Conservation (phyloP, 2,329 filamentous ascomycete genomes). For the Penicillium sp. region DNA sequence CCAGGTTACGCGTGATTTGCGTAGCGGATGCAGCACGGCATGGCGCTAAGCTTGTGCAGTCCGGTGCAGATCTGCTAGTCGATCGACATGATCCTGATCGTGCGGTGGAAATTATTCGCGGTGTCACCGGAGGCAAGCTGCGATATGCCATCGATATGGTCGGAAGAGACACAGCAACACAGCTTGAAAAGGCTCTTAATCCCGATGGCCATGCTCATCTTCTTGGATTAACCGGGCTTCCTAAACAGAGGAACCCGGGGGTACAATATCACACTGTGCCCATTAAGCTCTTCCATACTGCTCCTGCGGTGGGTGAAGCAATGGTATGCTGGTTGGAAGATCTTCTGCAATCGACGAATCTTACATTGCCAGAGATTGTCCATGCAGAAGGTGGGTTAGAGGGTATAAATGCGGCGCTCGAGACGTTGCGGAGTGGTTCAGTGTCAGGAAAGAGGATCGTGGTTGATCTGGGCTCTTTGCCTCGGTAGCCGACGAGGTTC, state of each 20-base stretch:
- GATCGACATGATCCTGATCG: conserved; percentile 58
- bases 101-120: conserved; percentile 57
- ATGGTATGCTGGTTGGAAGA: conserved; percentile 60
- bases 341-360: conserved; percentile 47
- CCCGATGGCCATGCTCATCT: conserved; percentile 45
- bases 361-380: conserved; percentile 58
- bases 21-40: conserved; percentile 61
- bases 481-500: neutral
- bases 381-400: conserved; percentile 55
- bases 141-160: conserved; percentile 62
- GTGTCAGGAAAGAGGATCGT: conserved; percentile 62
- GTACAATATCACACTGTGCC: conserved; percentile 58
- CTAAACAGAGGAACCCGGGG: conserved; percentile 45
- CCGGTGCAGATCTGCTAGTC: conserved; percentile 56
- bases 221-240: conserved; percentile 59
- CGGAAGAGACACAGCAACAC: conserved; percentile 54
- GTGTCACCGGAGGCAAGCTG: conserved; percentile 49
- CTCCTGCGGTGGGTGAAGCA: conserved; percentile 53
- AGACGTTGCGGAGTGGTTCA: conserved; percentile 56
- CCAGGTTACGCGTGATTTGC: conserved; percentile 56
- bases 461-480: conserved; percentile 34
- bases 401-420: conserved; percentile 59
- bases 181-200: conserved; percentile 49
- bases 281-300: conserved; percentile 67
- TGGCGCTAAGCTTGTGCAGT: conserved; percentile 48